Evolutionary conservation across 345 rosid genomes (phyloP), one percentile per base, ranked within the genome.

Genomic region (Carallia pectinifolia): DNA sequence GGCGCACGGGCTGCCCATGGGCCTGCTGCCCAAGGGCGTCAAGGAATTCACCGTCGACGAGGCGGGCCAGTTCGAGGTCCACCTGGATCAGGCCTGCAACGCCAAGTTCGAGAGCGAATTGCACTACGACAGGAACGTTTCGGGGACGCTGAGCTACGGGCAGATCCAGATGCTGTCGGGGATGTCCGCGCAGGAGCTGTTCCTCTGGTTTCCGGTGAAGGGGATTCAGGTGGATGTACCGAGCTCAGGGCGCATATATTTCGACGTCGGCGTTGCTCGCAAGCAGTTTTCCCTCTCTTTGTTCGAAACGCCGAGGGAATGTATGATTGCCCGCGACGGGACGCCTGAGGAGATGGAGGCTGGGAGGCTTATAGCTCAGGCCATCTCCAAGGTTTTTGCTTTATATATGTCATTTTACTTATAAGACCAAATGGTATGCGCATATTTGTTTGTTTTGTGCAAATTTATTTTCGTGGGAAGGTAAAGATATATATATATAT

Each of bases 131-230:
- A 66, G 69, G 38, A 94, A 86, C 62, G 88, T 94, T 7, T 81
- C 92, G 0, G 98, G 97, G n/a, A 82, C 78, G 1, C 70, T 94
- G 38, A 79, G 84, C 50, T 81, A 64, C 67, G 86, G 90, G 4
- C 79, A 84, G 83, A 87, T 94, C 85, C 76, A 71, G 17, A 79
- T 82, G 2, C 72, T 94, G 53, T 86, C 90, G 0, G 98, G 98
- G 44, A 77, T 94, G 52, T 76, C 87, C 15, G 90, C 93, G 0
- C 93, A 91, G 74, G 98, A 94, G 72, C 75, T 94, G 16, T 94
- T 91, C 69, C 75, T 94, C 61, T 94, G 97, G 97, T 86, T 94
- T 79, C 93, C 89, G 38, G 97, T 94, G 4, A 91, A 82, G 72
- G 88, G 83, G 50, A 88, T 94, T 55, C 86, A 90, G 48, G 96